Percentiles rank a stretch among this genome's conserved stretches.
Evolutionary conservation across 768 basidiomycete species (phyloP).

Genomic region (Lyophyllum decastes): DNA sequence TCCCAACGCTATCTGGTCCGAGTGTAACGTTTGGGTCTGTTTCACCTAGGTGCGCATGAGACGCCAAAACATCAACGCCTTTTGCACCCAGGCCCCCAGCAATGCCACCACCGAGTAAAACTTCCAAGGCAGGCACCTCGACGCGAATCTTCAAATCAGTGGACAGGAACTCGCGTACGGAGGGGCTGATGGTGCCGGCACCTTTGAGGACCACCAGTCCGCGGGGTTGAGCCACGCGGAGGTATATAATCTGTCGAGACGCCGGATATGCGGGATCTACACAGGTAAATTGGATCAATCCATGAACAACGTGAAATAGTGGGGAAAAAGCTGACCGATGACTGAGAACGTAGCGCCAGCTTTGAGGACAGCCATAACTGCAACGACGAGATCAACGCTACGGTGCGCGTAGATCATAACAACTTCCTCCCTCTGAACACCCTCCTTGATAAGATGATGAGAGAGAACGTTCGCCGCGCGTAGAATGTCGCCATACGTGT

Average conservation of each 20-base stretch:
- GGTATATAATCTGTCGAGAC: slow-evolving; percentile 88
- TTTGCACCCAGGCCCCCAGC: slow-evolving; percentile 55
- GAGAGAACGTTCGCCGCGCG: slow-evolving; percentile 87
- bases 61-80: slow-evolving; percentile 60
- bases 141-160: slow-evolving; percentile 82
- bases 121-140: slow-evolving; percentile 87
- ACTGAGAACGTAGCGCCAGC: slow-evolving; percentile 97
- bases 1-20: slow-evolving; percentile 95
- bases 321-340: slow-evolving; percentile 63
- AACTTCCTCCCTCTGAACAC: slow-evolving; percentile 90
- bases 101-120: slow-evolving; percentile 63
- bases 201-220: slow-evolving; percentile 90
- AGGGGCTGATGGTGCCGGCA: slow-evolving; percentile 77
- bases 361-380: slow-evolving; percentile 95
- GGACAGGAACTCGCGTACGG: slow-evolving; percentile 82
- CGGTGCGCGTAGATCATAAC: slow-evolving; percentile 98
- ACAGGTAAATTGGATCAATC: background rate
- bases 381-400: slow-evolving; percentile 94
- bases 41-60: slow-evolving; percentile 54
- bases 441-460: slow-evolving; percentile 83
- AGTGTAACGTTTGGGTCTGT: slow-evolving; percentile 81
- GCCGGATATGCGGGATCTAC: slow-evolving; percentile 97
- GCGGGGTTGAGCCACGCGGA: slow-evolving; percentile 89
- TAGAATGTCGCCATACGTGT: slow-evolving; percentile 81
- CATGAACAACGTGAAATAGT: background rate